Evolutionary conservation across 202 grass and related monocot genomes (phyloP), one percentile per base, ranked within the genome.

Genomic region (Schoenoplectus tabernaemontani): DNA sequence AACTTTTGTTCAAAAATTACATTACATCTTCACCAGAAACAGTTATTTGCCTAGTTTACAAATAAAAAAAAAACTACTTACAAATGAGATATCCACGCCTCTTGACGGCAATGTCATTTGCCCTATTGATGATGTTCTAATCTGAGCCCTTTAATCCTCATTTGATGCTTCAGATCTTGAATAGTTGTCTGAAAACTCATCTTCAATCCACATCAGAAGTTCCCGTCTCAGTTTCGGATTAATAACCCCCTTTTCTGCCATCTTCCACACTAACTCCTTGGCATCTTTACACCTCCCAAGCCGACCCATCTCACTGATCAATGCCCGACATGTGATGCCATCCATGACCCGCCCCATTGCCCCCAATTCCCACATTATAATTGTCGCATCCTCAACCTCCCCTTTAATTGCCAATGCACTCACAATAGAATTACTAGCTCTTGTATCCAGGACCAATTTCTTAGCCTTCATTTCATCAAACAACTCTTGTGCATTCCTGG

Each of bases 351-450:
- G 81, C 26, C 95, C 88, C 12, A 47, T 43, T 32, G 17, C 24
- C 11, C 81, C 86, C 84, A 89, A 83, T 28, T 90, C 88, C 89
- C 91, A 92, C 91, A 94, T 88, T 58, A 89, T 64, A 59, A 30
- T 41, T 81, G 77, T 83, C 0, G 86, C 90, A 30, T 89, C 85
- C 15, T 0, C 63, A 17, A 58, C 64, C 84, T 92, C 89, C 17
- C 96, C 85, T 6, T 73, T 86, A 82, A 98, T 84, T 50, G 95
- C 95, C 57, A 94, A 81, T 39, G 86, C 88, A 51, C 86, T 85
- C 61, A 95, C 83, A 44, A 98, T 85, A 16, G 90, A 87, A 78
- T 98, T 92, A 78, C 86, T 88, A 1, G 88, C 71, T 58, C 64
- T 79, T 43, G 77, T 74, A 24, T 84, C 87, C 7, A 76, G 82